These are phyloP conservation scores for Thermomyces lanuginosus DNA, from an alignment of 2,329 filamentous ascomycete species.

Conservation along the genomic window DNA sequence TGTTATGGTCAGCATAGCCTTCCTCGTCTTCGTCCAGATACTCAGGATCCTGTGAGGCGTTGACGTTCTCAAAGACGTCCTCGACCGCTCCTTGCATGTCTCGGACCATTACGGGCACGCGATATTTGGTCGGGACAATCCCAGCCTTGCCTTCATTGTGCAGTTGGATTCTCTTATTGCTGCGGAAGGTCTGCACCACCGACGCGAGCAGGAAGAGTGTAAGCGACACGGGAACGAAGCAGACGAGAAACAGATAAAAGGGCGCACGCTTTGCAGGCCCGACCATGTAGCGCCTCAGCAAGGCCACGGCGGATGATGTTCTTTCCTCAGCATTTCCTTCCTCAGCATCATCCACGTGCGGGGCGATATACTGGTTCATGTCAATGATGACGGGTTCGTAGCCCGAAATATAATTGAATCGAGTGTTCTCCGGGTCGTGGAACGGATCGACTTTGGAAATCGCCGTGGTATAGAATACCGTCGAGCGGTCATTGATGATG, in stretches of 20 bases:
- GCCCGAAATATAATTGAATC: constrained; percentile 56
- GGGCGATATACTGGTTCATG: constrained; percentile 11
- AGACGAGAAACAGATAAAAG: constrained; percentile 44
- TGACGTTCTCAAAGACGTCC: constrained; percentile 57
- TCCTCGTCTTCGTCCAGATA: constrained; percentile 47
- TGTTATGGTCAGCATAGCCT: constrained; percentile 25
- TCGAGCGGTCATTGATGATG: constrained; percentile 68
- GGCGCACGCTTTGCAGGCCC: too few relatives aligned
- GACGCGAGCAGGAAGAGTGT: constrained; percentile 60
- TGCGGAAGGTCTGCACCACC: constrained; percentile 58
- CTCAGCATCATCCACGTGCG: too few relatives aligned
- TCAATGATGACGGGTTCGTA: constrained; percentile 66
- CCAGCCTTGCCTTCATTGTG: constrained; percentile 58
- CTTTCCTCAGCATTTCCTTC: constrained; percentile 12
- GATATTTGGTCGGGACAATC: constrained; percentile 52
- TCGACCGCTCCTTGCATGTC: constrained; percentile 63
- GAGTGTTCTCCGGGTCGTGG: constrained; percentile 47
- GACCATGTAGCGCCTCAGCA: too few relatives aligned
- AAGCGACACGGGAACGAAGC: constrained; percentile 60
- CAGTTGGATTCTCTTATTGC: constrained; percentile 54
- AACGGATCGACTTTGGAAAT: constrained; percentile 69
- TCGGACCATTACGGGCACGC: constrained; percentile 58
- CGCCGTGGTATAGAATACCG: constrained; percentile 66
- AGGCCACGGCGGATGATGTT: constrained; percentile 20
- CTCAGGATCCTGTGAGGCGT: constrained; percentile 50